Percentiles rank a stretch among this genome's conserved stretches.
Evolutionary conservation across 495 filamentous ascomycete genomes (phyloP).

Genomic region (Penicillium diatomitis): DNA sequence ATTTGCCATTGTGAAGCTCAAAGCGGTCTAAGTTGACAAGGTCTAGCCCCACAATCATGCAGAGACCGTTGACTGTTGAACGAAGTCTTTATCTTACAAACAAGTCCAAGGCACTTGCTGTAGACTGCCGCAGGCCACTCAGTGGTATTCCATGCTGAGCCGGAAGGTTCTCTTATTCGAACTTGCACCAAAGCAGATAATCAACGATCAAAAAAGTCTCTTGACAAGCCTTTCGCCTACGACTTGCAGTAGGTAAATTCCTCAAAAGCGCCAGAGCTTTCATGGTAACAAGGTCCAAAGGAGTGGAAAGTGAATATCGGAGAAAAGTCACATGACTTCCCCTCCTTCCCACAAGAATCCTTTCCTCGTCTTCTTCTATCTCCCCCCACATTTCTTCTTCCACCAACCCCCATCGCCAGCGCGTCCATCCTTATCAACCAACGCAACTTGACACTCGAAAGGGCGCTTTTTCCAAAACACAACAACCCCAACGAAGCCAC

Average conservation of each 20-base stretch:
- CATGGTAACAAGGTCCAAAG: background rate
- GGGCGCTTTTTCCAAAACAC: conserved; percentile 27
- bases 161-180: background rate
- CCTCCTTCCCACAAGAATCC: conserved; percentile 22
- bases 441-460: conserved; percentile 11
- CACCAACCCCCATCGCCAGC: conserved; percentile 18
- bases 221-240: no score
- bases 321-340: conserved; percentile 16
- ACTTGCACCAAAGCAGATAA: background rate
- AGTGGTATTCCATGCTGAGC: conserved; percentile 2
- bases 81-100: background rate
- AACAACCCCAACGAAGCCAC: conserved; percentile 14
- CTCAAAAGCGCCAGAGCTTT: background rate
- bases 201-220: background rate
- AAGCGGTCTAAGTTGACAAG: background rate
- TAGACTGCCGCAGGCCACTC: background rate
- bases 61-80: background rate
- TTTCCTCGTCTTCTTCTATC: conserved; percentile 22
- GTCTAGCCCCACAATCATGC: background rate
- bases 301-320: conserved; percentile 6
- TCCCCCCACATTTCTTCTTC: conserved; percentile 16
- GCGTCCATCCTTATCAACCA: conserved; percentile 23
- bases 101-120: background rate
- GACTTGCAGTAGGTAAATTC: background rate
- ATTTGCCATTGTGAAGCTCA: conserved; percentile 11